Conservation (phyloP, 2,329 filamentous ascomycete genomes). For the Coleophoma cylindrospora region DNA sequence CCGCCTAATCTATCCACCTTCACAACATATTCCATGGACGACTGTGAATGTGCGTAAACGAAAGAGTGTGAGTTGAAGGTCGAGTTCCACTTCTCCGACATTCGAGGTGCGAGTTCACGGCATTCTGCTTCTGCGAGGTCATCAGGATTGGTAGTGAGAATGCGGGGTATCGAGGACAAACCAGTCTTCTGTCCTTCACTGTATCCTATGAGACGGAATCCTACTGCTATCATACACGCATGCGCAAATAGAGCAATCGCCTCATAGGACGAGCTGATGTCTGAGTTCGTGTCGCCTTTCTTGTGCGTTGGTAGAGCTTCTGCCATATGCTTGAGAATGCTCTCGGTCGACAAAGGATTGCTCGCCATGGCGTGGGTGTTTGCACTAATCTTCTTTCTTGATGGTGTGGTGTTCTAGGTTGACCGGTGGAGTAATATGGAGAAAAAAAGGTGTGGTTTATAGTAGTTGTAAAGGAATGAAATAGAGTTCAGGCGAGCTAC, state of each 20-base stretch:
- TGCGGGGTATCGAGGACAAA: constrained; percentile 29
- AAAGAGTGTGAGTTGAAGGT: constrained; percentile 70
- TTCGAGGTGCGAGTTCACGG: constrained; percentile 50
- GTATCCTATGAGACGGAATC: constrained; percentile 79
- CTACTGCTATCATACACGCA: constrained; percentile 73
- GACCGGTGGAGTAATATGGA: too few species aligned
- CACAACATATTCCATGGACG: constrained; percentile 76
- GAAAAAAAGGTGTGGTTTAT: too few species aligned
- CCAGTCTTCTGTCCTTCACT: constrained; percentile 73
- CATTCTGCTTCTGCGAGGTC: constrained; percentile 47
- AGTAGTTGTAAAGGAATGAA: too few species aligned
- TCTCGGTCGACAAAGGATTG: constrained; percentile 36
- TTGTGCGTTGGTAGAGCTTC: constrained; percentile 52
- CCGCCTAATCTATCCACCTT: constrained; percentile 77
- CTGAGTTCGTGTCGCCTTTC: constrained; percentile 48
- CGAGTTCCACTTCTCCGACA: constrained; percentile 78
- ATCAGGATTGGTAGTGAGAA: constrained; percentile 10
- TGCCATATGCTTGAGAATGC: constrained; percentile 51
- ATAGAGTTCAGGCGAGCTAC: too few species aligned
- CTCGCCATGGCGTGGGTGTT: constrained; percentile 15
- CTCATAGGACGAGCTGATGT: constrained; percentile 70
- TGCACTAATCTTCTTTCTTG: too few species aligned
- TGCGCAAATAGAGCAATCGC: constrained; percentile 80
- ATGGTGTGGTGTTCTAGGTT: too few species aligned
- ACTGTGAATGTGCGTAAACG: constrained; percentile 81